phyloP scores from a whole-genome alignment of 1,284 basidiomycete species.

The Rhodotorula sp. region DNA sequence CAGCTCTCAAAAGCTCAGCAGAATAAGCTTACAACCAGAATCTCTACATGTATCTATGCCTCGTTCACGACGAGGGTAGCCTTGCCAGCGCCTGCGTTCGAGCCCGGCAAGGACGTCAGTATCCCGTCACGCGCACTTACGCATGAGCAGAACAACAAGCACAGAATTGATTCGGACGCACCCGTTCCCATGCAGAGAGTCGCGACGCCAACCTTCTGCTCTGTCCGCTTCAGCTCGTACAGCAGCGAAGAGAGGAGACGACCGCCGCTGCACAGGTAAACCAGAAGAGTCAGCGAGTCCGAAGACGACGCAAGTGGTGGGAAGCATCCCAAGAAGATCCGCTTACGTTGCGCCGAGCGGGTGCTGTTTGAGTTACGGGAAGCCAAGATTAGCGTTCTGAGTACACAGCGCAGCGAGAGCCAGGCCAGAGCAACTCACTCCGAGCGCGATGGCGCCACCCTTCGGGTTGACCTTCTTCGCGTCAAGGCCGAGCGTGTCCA shows the following conservation, averaged over 20 bases:
- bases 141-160: too few relatives aligned
- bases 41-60: neutral
- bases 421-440: too few relatives aligned
- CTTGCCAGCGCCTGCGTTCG: slow-evolving; percentile 7
- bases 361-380: slow-evolving; percentile 44
- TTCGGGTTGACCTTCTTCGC: slow-evolving; percentile 51
- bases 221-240: slow-evolving; percentile 50
- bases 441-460: slow-evolving; percentile 53
- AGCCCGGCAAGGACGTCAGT: too few relatives aligned
- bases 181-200: slow-evolving; percentile 52
- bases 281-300: too few relatives aligned
- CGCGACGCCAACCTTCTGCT: slow-evolving; percentile 48
- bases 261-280: slow-evolving; percentile 41
- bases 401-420: too few relatives aligned
- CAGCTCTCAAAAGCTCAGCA: too few relatives aligned
- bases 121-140: neutral
- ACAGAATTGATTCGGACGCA: slow-evolving; percentile 26
- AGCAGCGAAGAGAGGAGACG: slow-evolving; percentile 51
- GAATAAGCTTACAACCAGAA: neutral
- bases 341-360: slow-evolving; percentile 50
- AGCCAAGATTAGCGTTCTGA: neutral
- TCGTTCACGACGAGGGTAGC: slow-evolving; percentile 14
- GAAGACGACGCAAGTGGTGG: neutral
- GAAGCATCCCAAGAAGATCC: neutral
- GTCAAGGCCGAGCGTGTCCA: slow-evolving; percentile 49